Conservation (phyloP, 495 filamentous ascomycete species). For the Glutinoglossum americanum region DNA sequence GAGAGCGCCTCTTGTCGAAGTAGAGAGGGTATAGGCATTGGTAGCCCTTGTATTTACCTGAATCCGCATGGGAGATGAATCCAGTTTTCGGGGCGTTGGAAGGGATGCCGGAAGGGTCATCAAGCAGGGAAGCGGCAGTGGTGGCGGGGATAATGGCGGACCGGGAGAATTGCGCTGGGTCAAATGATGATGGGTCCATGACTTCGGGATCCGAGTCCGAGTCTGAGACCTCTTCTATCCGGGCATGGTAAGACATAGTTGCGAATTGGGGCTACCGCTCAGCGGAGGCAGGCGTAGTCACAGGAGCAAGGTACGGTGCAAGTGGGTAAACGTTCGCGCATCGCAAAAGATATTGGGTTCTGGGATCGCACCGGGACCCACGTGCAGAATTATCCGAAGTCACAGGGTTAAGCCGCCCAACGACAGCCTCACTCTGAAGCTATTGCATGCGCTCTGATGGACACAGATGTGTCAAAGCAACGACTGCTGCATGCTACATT, state of each 20-base stretch:
- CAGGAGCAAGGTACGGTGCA: no score
- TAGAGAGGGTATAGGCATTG: constrained; percentile 90
- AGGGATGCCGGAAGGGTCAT: constrained; percentile 2
- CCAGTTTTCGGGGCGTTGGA: constrained; percentile 1
- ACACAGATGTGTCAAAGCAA: not conserved
- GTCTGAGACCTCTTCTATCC: constrained; percentile 76
- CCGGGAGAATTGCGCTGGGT: constrained; percentile 13
- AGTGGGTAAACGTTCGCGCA: not conserved
- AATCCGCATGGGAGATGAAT: constrained; percentile 18
- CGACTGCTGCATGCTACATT: not conserved
- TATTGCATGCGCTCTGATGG: not conserved
- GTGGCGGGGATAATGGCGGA: constrained; percentile 6
- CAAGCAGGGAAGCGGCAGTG: constrained; percentile 11
- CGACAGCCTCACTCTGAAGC: not conserved
- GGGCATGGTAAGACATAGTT: constrained; percentile 56
- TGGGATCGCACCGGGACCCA: not conserved
- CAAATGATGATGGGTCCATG: constrained; percentile 50
- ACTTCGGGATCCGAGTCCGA: constrained; percentile 40
- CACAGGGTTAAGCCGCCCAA: not conserved
- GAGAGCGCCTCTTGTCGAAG: constrained; percentile 59
- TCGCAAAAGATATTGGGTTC: not conserved
- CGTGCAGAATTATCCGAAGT: not conserved
- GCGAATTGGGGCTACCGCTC: not conserved
- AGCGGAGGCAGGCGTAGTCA: no score
- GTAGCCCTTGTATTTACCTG: constrained; percentile 45